phyloP scores from a whole-genome alignment of 2,329 filamentous ascomycete species.

The Trichophyton simii region DNA sequence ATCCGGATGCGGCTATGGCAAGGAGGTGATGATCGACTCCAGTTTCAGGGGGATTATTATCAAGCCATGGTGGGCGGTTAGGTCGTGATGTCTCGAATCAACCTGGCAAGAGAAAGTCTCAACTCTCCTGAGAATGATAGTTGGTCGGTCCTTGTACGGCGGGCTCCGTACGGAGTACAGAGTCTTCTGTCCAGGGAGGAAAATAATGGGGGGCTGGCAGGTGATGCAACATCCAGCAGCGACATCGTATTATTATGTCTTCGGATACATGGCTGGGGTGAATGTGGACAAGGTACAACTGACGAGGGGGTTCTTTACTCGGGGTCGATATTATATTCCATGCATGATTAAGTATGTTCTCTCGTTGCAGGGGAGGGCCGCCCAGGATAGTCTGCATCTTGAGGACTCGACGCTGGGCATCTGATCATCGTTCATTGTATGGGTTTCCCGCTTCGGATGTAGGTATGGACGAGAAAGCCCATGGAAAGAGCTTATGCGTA shows the following conservation, averaged over 20 bases:
- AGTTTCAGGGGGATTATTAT: too few relatives aligned
- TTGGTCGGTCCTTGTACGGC: too few relatives aligned
- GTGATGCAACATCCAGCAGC: background rate
- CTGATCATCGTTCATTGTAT: background rate
- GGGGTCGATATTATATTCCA: background rate
- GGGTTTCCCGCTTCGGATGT: background rate
- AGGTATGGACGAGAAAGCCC: background rate
- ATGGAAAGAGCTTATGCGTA: background rate
- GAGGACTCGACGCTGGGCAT: too few relatives aligned
- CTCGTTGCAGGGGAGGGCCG: background rate
- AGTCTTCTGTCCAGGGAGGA: background rate
- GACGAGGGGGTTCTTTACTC: background rate
- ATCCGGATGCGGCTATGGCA: background rate
- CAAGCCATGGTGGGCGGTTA: too few relatives aligned
- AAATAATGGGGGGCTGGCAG: background rate
- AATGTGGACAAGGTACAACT: background rate
- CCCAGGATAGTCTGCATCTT: background rate
- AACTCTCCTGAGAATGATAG: too few relatives aligned
- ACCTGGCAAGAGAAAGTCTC: too few relatives aligned
- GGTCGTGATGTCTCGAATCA: too few relatives aligned
- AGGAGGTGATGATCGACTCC: background rate
- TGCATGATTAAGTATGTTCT: background rate
- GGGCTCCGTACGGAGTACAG: too few relatives aligned
- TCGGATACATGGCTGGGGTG: background rate
- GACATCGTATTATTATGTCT: background rate